These are phyloP conservation scores for Hymenoscyphus fraxineus DNA, from an alignment of 2,329 filamentous ascomycete species.

Conservation along the genomic window DNA sequence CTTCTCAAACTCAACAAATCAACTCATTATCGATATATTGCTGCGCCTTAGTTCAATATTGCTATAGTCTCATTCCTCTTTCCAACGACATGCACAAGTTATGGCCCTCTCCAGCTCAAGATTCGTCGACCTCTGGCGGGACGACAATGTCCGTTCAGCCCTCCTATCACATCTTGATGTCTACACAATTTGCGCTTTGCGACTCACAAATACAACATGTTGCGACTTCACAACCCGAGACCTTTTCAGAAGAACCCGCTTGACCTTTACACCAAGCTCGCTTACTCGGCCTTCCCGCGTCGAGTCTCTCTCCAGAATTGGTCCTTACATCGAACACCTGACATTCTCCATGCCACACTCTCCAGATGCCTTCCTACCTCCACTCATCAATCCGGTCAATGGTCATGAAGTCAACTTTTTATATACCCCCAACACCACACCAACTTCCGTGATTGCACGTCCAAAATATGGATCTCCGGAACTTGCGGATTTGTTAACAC, in stretches of 20 bases:
- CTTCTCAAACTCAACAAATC: not conserved
- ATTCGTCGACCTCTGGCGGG: slow-evolving; percentile 33
- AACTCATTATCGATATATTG: not conserved
- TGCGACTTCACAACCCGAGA: slow-evolving; percentile 65
- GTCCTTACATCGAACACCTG: slow-evolving; percentile 72
- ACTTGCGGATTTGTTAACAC: slow-evolving; percentile 74
- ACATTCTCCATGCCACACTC: slow-evolving; percentile 75
- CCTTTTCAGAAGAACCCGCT: slow-evolving; percentile 64
- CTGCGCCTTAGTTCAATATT: not conserved
- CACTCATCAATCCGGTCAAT: slow-evolving; percentile 73
- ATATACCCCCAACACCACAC: slow-evolving; percentile 72
- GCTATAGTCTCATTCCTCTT: not conserved
- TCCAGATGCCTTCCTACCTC: slow-evolving; percentile 75
- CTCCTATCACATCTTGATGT: slow-evolving; percentile 32
- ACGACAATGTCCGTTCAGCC: slow-evolving; percentile 28
- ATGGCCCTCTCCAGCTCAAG: slow-evolving; percentile 33
- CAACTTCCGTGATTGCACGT: slow-evolving; percentile 55
- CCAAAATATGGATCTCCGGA: slow-evolving; percentile 78
- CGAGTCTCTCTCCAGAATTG: slow-evolving; percentile 72
- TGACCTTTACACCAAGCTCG: slow-evolving; percentile 69
- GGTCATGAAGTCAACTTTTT: slow-evolving; percentile 77
- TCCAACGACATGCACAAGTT: slow-evolving; percentile 33
- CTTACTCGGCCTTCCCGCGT: slow-evolving; percentile 73
- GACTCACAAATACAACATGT: slow-evolving; percentile 66
- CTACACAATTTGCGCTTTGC: slow-evolving; percentile 50